Evolutionary conservation across 306 rosid genomes (phyloP), one percentile per base, ranked within the genome.

Genomic region (Pueraria montana): DNA sequence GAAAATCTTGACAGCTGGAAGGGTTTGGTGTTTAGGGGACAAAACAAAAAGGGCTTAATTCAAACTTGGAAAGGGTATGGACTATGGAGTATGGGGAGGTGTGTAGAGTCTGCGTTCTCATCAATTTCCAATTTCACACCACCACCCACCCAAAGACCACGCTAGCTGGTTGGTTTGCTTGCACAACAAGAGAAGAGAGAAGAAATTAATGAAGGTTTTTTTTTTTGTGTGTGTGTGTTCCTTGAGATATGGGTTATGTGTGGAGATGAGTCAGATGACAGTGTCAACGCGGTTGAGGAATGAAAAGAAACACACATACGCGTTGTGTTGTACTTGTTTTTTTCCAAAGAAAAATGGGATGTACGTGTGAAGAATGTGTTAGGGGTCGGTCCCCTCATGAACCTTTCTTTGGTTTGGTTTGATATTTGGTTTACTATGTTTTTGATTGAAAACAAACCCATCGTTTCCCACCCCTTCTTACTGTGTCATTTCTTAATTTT

Each of bases 21-120:
- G 81, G 91, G 94, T 90, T 76, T 77, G 91, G 81, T 34, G 85
- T 79, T 78, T 80, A 69, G 94, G 89, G 85, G 93, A 91, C 97
- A 90, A 77, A 78, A 73, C 88, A 91, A 59, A 36, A 80, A 65
- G 11, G 81, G 68, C 69, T 86, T 92, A 75, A 86, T 84, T 77
- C 43, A 80, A 80, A 80, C 13, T 76, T 80, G 11, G 76, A 34
- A 75, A 83, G 61, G 74, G 61, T n/a, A 72, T 16, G 43, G 83
- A 36, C 8, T 26, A 23, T 69, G 77, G 64, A 69, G 74, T 78
- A 68, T 86, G 77, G 98, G 91, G 84, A 88, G 85, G 20, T 80
- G 95, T 84, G 94, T 5, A 46, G 68, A 8, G 43, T 12, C 27
- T 78, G 56, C 11, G 21, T 80, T 49, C 21, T 65, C 81, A 83